Evolutionary conservation across 2,329 filamentous ascomycete genomes (phyloP).

Genomic region (Colletotrichum lentis): DNA sequence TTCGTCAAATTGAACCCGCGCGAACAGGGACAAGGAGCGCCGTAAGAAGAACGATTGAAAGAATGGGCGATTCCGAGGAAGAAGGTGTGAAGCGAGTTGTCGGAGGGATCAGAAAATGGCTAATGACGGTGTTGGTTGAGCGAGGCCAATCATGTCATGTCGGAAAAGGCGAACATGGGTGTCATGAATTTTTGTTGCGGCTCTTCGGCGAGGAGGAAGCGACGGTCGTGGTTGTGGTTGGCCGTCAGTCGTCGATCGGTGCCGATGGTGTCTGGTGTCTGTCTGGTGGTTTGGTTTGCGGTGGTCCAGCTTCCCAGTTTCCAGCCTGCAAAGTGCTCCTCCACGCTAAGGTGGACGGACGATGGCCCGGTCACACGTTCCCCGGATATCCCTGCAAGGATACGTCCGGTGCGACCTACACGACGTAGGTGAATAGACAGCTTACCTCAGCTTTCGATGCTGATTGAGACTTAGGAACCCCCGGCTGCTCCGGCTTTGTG

Average conservation of each 20-base stretch:
- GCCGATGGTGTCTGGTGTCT: slow-evolving; percentile 1
- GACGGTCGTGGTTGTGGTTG: slow-evolving; percentile 19
- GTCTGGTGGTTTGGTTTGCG: background rate
- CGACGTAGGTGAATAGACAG: background rate
- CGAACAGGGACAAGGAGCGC: slow-evolving; percentile 10
- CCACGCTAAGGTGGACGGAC: slow-evolving; percentile 15
- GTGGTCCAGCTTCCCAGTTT: slow-evolving; percentile 20
- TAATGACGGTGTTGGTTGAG: background rate
- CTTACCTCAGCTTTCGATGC: slow-evolving; percentile 1
- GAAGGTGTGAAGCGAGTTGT: slow-evolving; percentile 8
- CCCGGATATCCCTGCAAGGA: slow-evolving; percentile 8
- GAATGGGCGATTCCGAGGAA: background rate
- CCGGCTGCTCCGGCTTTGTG: background rate
- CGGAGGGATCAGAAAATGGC: background rate
- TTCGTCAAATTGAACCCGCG: slow-evolving; percentile 7
- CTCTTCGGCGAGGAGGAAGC: slow-evolving; percentile 27
- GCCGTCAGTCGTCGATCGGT: slow-evolving; percentile 20
- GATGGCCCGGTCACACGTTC: slow-evolving; percentile 14
- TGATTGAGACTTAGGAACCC: background rate
- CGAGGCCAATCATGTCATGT: slow-evolving; percentile 26
- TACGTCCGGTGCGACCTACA: background rate
- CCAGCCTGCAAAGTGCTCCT: slow-evolving; percentile 13
- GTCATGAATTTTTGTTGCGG: slow-evolving; percentile 25
- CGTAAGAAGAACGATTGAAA: slow-evolving; percentile 1
- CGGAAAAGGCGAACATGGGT: slow-evolving; percentile 15